A percentile compares a stretch with the other conserved stretches of the same genome.
Evolutionary conservation across 495 filamentous ascomycete species (phyloP).

Genomic region (Diplogelasinospora grovesii): DNA sequence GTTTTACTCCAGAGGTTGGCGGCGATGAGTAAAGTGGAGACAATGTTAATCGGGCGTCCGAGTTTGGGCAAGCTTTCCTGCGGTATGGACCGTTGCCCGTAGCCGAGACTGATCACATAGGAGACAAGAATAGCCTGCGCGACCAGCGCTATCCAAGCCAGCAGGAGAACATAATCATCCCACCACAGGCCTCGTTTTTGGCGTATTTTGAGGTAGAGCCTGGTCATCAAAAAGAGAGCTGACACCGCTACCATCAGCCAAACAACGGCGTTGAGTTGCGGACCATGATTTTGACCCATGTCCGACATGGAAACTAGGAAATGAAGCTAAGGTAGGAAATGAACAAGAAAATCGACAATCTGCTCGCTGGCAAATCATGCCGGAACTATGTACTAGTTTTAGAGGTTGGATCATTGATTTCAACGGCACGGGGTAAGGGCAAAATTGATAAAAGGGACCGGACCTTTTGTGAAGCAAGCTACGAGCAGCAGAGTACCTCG

Average conservation of each 20-base stretch:
- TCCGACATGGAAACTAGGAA: too few relatives aligned
- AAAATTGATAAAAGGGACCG: too few relatives aligned
- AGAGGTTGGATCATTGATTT: too few relatives aligned
- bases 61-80: conserved; percentile 10
- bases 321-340: too few relatives aligned
- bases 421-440: too few relatives aligned
- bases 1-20: conserved; percentile 25
- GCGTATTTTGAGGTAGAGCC: conserved; percentile 23
- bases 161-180: conserved; percentile 25
- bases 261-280: conserved; percentile 16
- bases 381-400: too few relatives aligned
- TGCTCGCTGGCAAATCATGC: too few relatives aligned
- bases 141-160: conserved; percentile 16
- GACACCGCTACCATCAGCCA: conserved; percentile 22
- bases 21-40: conserved; percentile 17
- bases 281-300: too few relatives aligned
- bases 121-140: conserved; percentile 11
- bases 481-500: too few relatives aligned
- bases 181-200: conserved; percentile 26
- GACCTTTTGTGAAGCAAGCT: too few relatives aligned
- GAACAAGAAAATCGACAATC: too few relatives aligned
- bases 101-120: conserved; percentile 21
- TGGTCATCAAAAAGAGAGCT: conserved; percentile 20
- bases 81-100: conserved; percentile 22
- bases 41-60: conserved; percentile 9